Conservation (phyloP, 768 basidiomycete genomes). For the Hebeloma cylindrosporum region DNA sequence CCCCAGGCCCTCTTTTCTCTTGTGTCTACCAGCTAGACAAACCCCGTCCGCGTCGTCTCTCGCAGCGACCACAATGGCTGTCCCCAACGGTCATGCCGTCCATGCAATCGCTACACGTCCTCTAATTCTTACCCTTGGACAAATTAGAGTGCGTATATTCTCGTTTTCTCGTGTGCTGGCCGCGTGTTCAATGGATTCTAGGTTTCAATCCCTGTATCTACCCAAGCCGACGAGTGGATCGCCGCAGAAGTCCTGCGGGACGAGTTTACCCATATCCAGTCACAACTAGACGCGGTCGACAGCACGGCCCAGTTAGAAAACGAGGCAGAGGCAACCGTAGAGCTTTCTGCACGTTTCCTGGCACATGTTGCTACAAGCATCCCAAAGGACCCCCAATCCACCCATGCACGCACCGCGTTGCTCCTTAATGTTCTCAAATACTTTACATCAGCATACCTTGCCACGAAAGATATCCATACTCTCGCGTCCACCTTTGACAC, state of each 20-base stretch:
- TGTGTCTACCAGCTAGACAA: constrained; percentile 27
- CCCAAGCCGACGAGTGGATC: constrained; percentile 84
- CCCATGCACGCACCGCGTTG: constrained; percentile 56
- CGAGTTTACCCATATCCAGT: constrained; percentile 73
- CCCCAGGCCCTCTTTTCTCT: constrained; percentile 21
- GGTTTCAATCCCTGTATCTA: constrained; percentile 87
- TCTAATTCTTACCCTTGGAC: constrained; percentile 45
- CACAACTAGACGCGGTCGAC: constrained; percentile 56
- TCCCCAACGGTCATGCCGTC: constrained; percentile 38
- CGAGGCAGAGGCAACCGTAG: constrained; percentile 63
- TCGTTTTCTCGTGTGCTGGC: constrained; percentile 8
- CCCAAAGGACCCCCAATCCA: constrained; percentile 52
- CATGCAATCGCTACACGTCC: constrained; percentile 47
- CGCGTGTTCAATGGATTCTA: constrained; percentile 28
- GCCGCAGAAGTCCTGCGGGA: constrained; percentile 89
- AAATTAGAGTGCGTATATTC: constrained; percentile 49
- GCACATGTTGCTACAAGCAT: constrained; percentile 69
- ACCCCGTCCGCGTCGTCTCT: constrained; percentile 21
- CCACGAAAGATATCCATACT: constrained; percentile 75
- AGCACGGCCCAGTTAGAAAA: constrained; percentile 51
- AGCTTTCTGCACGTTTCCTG: constrained; percentile 83
- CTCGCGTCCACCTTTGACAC: constrained; percentile 73
- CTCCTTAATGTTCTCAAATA: constrained; percentile 74
- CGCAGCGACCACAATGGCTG: constrained; percentile 38
- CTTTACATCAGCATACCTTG: constrained; percentile 77